Conservation (phyloP, 352 stramenopile species). For the Globisporangium carolinianum region DNA sequence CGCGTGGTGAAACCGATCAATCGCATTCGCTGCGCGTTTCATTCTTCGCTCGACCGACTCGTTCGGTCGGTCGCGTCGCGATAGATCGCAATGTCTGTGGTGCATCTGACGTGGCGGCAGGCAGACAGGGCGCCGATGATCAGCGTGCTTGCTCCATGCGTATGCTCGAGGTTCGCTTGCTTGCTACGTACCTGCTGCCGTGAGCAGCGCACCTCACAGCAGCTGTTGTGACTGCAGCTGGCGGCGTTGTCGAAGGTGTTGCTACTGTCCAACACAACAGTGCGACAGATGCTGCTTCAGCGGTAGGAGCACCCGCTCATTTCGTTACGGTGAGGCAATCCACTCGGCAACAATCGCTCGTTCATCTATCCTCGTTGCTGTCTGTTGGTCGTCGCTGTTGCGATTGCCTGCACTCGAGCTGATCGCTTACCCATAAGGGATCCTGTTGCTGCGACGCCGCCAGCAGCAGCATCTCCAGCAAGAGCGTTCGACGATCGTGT, state of each 20-base stretch:
- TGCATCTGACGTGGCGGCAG: not conserved
- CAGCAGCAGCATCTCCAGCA: not conserved
- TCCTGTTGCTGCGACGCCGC: not conserved
- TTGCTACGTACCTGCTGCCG: not conserved
- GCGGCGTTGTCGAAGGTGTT: not conserved
- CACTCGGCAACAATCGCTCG: not conserved
- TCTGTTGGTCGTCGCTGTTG: not conserved
- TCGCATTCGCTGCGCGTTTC: no score
- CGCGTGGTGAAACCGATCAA: no score
- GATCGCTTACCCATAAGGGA: not conserved
- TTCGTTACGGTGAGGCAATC: not conserved
- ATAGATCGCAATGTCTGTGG: no score
- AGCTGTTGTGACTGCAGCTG: not conserved
- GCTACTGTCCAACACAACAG: not conserved
- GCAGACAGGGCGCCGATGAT: not conserved
- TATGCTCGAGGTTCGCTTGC: not conserved
- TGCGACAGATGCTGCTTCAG: not conserved
- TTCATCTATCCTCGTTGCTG: not conserved
- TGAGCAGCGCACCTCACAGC: not conserved
- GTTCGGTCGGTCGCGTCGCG: not conserved
- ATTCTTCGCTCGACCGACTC: not conserved
- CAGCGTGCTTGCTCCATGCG: not conserved
- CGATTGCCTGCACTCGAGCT: no score
- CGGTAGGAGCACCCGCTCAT: not conserved
- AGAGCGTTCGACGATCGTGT: not conserved